Conservation (phyloP, 2,329 filamentous ascomycete genomes). For the Tetracladium maxilliforme region DNA sequence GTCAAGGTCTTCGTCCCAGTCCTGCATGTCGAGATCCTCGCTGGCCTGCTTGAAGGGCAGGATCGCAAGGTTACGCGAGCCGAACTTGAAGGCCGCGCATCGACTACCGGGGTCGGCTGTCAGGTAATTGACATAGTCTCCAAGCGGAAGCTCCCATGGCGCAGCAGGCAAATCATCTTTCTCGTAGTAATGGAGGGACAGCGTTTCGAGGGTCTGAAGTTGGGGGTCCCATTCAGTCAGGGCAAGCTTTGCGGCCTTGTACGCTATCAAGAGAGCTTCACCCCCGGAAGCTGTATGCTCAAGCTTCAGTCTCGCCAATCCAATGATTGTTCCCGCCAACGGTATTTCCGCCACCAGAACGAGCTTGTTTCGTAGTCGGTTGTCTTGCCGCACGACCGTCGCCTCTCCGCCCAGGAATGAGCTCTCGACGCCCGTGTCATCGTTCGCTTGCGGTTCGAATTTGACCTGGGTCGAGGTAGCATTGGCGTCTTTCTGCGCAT, state of each 20-base stretch:
- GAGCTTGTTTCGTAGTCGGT: constrained; percentile 58
- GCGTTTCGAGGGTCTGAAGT: constrained; percentile 63
- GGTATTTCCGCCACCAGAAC: constrained; percentile 74
- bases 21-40: constrained; percentile 82
- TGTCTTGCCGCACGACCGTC: constrained; percentile 44
- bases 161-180: constrained; percentile 74
- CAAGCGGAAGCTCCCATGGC: constrained; percentile 67
- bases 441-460: constrained; percentile 24
- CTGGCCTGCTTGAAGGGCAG: constrained; percentile 78
- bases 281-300: constrained; percentile 63
- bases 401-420: constrained; percentile 52
- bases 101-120: constrained; percentile 82
- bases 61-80: constrained; percentile 76
- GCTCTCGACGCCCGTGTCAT: constrained; percentile 50
- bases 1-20: constrained; percentile 75
- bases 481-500: constrained; percentile 2
- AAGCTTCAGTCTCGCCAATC: constrained; percentile 64
- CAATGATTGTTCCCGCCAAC: constrained; percentile 72
- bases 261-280: constrained; percentile 69
- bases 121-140: constrained; percentile 65
- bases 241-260: constrained; percentile 85
- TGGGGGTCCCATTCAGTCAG: constrained; percentile 88
- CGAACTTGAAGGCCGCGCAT: constrained; percentile 91
- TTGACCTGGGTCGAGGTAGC: too few relatives aligned
- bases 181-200: constrained; percentile 97